Percentiles rank a stretch among this genome's conserved stretches.
phyloP scores from a whole-genome alignment of 2,329 filamentous ascomycete species.

The Colletotrichum chrysophilum region DNA sequence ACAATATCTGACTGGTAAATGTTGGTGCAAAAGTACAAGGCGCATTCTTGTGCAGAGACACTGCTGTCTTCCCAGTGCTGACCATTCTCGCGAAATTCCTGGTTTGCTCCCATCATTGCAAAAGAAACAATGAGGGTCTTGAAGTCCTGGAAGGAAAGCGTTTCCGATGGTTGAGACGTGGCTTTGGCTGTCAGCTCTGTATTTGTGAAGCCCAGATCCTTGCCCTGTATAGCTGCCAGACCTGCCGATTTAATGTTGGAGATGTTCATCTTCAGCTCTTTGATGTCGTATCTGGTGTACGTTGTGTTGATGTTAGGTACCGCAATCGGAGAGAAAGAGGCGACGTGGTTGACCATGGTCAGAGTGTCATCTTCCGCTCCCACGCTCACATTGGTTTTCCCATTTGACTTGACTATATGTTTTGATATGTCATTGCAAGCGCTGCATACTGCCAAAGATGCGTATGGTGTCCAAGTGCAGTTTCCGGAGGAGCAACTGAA shows the following conservation, averaged over 20 bases:
- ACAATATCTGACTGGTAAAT: background rate
- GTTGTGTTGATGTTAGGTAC: background rate
- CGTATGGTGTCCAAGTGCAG: background rate
- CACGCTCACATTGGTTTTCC: fast-evolving
- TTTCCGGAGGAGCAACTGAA: background rate
- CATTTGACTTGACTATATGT: background rate
- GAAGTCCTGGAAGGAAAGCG: background rate
- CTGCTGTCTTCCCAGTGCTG: background rate
- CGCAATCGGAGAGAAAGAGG: background rate
- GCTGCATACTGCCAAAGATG: background rate
- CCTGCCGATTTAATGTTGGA: background rate
- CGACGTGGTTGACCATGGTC: background rate
- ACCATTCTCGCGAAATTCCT: background rate
- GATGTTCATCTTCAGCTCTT: background rate
- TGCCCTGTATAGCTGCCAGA: background rate
- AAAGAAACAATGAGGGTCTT: background rate
- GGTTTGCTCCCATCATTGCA: background rate
- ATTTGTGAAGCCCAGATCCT: background rate
- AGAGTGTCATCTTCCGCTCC: background rate
- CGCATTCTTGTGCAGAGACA: background rate
- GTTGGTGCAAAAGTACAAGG: background rate
- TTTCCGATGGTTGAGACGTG: background rate
- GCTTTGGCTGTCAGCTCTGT: background rate
- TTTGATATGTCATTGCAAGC: background rate
- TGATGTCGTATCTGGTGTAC: background rate